phyloP scores from a whole-genome alignment of 257 asterid genomes.

The Solanum raphanifolium region DNA sequence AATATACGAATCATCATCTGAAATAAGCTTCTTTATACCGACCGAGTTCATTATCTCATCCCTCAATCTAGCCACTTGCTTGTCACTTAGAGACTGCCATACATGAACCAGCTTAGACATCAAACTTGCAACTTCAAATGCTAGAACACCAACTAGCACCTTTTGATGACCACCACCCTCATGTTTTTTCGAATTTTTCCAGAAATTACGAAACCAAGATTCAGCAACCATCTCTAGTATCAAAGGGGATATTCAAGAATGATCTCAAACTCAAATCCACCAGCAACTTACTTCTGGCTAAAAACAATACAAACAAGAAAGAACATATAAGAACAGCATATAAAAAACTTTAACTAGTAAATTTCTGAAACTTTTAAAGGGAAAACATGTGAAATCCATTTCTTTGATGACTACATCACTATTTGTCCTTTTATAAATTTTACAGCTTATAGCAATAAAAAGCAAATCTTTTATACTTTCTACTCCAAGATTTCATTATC shows the following conservation, averaged over 20 bases:
- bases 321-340: background rate
- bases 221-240: conserved; percentile 52
- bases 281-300: background rate
- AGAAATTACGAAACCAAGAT: conserved; percentile 71
- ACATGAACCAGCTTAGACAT: conserved; percentile 75
- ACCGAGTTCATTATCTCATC: conserved; percentile 52
- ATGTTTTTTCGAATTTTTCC: conserved; percentile 50
- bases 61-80: conserved; percentile 54
- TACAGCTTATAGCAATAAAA: background rate
- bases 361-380: background rate
- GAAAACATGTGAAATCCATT: background rate
- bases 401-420: background rate
- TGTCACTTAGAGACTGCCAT: conserved; percentile 78
- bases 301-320: background rate
- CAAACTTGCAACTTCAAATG: conserved; percentile 83
- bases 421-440: background rate
- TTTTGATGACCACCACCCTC: conserved; percentile 33
- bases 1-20: conserved; percentile 61
- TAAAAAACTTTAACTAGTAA: background rate
- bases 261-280: conserved; percentile 13
- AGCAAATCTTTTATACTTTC: background rate
- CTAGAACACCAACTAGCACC: conserved; percentile 60
- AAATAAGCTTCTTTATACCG: conserved; percentile 57
- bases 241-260: background rate
- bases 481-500: background rate